Evolutionary conservation across 2,329 filamentous ascomycete species (phyloP).

Genomic region (Rhynchosporium secalis): DNA sequence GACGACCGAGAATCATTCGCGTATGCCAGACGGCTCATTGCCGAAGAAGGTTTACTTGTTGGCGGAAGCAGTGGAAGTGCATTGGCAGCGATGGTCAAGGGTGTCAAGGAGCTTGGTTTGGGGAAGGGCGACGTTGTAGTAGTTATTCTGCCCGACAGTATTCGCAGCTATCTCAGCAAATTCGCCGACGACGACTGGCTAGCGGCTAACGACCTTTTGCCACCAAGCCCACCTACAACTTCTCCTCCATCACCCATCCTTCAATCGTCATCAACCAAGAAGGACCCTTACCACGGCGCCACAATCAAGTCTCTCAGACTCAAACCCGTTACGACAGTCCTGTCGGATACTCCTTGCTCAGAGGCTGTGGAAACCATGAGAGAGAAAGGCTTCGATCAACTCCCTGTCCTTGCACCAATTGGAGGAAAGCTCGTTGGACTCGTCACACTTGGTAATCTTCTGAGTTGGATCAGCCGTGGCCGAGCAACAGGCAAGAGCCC

Average conservation of each 20-base stretch:
- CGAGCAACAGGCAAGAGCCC: conserved; percentile 72
- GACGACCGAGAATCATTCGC: conserved; percentile 88
- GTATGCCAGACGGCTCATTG: conserved; percentile 85
- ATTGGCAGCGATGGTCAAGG: conserved; percentile 77
- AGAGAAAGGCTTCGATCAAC: conserved; percentile 96
- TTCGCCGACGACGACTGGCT: conserved; percentile 99
- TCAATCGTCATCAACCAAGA: conserved; percentile 42
- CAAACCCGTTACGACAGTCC: conserved; percentile 89
- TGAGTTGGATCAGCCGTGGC: conserved; percentile 84
- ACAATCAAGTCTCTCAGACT: conserved; percentile 82
- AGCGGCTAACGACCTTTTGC: conserved; percentile 88
- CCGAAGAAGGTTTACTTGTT: conserved; percentile 90
- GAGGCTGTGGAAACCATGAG: conserved; percentile 97
- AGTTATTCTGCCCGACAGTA: conserved; percentile 90
- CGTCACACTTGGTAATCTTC: conserved; percentile 90
- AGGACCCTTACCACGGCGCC: conserved; percentile 72
- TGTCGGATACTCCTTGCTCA: conserved; percentile 68
- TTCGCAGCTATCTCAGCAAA: conserved; percentile 95
- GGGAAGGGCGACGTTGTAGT: conserved; percentile 85
- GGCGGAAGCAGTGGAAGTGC: conserved; percentile 94
- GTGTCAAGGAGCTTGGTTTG: conserved; percentile 74
- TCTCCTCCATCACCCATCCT: conserved; percentile 43
- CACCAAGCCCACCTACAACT: conserved; percentile 54
- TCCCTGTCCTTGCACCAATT: conserved; percentile 77
- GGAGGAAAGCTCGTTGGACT: conserved; percentile 80